Base-by-base conservation (phyloP, 1,284 basidiomycete species). In the Ustilago bromivora region DNA sequence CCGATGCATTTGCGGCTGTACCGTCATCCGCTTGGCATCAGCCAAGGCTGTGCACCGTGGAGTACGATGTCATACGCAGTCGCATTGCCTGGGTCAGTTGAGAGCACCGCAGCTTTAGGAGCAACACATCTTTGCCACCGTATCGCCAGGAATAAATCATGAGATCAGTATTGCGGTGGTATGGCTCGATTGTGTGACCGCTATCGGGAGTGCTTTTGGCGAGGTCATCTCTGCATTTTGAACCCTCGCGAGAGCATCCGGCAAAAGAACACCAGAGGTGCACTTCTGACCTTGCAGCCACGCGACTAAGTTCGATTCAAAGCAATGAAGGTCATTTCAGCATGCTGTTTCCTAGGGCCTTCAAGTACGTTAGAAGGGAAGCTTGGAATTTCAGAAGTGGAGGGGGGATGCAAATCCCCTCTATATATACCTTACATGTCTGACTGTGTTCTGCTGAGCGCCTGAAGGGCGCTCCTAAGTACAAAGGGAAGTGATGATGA, bases 251-350 rank as follows among this genome's bases (percentile, higher is more conserved):
- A 54, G n/a, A 51, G 31, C 49, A 32, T 31, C 23, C 19, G 43
- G 43, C 43, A n/a, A 46, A 11, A 46, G n/a, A 19, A 46, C 32
- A 28, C 13, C 10, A 46, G 41, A 43, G 41, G 31, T 15, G 23
- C 58, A 15, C 40, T 46, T 43, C 57, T 61, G 60, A 47, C 60
- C 52, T 54, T 38, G 60, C 60, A 61, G 40, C 59, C 51, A 61
- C 49, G 59, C 49, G 49, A 52, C 34, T 40, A 28, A 38, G 35
- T 31, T 43, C 4, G 15, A 8, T 17, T 32, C 19, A 28, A 6
- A 31, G 38, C 11, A 49, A 19, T 0, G 40, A 15, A 23, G 23
- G 2, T 23, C 23, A 23, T 23, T 23, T 23, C 23, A 23, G 23
- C 23, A 23, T 23, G 23, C 23, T 23, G 2, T 23, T 23, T 23